Base-by-base conservation (phyloP, 192 early-diverging fungal species). In the Entrophospora sp. region DNA sequence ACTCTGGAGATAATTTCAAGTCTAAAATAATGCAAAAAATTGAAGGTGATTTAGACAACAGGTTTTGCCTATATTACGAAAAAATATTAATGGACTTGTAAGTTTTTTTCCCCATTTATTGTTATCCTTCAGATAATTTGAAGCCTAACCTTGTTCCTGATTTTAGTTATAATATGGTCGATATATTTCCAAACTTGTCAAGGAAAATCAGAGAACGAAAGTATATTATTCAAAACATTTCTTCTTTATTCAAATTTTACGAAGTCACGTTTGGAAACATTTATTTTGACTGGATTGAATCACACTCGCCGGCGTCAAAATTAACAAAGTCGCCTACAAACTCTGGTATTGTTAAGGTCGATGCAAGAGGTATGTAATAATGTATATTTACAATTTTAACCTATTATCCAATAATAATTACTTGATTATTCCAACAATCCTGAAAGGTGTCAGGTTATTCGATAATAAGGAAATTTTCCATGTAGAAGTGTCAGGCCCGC, bases 241-340 rank as follows among this genome's bases (percentile, higher is more conserved):
- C 64, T 40, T 66, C 64, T 0, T 32, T 66, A 4, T 66, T 66
- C 37, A 66, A 66, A 25, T 66, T 66, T 66, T 66, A 66, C n/a
- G 64, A 66, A 53, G 32, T 48, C 20, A 66, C 49, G 34, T 66
- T 66, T 28, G 52, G 46, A 53, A 66, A 48, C 5, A 36, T 66
- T 10, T 13, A 32, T n/a, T 35, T 66, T 20, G 64, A 66, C 14
- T 66, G 64, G 64, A 53, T 66, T 16, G 64, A 66, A 25, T 52
- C 64, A 1, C 64, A 66, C 56, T 48, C 64, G 10, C 49, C 46
- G 10, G 64, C 64, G 36, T 22, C 24, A n/a, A 66, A 66, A 66
- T 53, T 52, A 53, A 53, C 31, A 36, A 66, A 66, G 56, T 66
- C 32, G 0, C n/a, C 46, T 32, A 66, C 32, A 0, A 52, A 44